Percentiles rank a stretch among this genome's conserved stretches.
Conservation (phyloP, 345 rosid species). For the Syzygium jambos region DNA sequence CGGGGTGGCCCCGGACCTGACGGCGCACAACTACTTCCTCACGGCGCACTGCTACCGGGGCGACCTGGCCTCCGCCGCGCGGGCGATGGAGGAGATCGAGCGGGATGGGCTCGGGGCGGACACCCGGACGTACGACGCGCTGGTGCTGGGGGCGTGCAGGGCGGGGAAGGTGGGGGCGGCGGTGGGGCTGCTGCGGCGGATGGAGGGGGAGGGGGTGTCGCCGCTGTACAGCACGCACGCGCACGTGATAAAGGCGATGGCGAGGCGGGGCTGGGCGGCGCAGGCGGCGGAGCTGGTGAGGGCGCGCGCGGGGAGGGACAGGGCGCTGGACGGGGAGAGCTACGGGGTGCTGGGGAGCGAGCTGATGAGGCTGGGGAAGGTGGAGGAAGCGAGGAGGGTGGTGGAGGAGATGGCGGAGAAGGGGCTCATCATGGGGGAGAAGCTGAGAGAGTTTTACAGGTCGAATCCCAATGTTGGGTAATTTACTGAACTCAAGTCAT, state of each 20-base stretch:
- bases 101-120: conserved; percentile 35
- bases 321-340: conserved; percentile 37
- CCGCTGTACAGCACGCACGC: conserved; percentile 40
- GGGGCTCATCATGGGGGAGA: conserved; percentile 26
- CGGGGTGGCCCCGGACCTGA: conserved; percentile 28
- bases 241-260: conserved; percentile 39
- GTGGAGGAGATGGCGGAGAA: conserved; percentile 47
- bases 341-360: conserved; percentile 44
- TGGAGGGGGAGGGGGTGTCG: conserved; percentile 42
- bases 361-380: conserved; percentile 25
- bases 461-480: background rate
- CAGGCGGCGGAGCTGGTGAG: conserved; percentile 47
- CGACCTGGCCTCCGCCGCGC: conserved; percentile 26
- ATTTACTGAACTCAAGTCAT: too few species aligned
- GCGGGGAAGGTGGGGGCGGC: conserved; percentile 51
- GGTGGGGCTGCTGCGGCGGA: conserved; percentile 47
- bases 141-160: conserved; percentile 59
- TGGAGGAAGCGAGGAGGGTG: conserved; percentile 33
- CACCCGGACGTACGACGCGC: conserved; percentile 58
- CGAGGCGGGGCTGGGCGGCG: conserved; percentile 25
- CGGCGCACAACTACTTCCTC: conserved; percentile 45
- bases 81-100: conserved; percentile 42
- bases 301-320: conserved; percentile 33
- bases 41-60: conserved; percentile 34
- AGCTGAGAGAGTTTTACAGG: conserved; percentile 16